Conservation (phyloP, 164 flowering plant species). For the Vitis rupestris region DNA sequence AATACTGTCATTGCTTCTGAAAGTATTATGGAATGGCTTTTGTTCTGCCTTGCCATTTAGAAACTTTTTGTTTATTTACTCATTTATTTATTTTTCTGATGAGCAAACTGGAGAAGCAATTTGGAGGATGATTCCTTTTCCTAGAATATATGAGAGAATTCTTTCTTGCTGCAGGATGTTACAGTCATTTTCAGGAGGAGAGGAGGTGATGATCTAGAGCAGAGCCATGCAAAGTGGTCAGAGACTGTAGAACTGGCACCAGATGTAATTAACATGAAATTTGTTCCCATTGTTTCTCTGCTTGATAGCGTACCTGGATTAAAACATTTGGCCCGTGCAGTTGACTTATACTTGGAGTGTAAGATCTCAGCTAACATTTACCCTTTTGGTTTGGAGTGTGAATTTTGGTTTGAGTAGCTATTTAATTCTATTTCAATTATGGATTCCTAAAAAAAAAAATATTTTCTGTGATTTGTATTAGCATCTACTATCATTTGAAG, state of each 20-base stretch:
- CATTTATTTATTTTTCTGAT: no score
- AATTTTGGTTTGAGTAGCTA: background rate
- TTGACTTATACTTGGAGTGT: slow-evolving; percentile 90
- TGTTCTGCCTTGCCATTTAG: no score
- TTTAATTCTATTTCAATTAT: background rate
- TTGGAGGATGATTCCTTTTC: no score
- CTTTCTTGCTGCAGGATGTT: slow-evolving; percentile 74
- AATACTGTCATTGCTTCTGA: background rate
- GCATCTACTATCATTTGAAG: background rate
- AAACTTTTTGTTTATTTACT: no score
- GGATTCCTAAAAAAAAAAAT: background rate
- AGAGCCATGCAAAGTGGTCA: slow-evolving; percentile 81
- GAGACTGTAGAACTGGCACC: slow-evolving; percentile 71
- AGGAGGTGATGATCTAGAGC: slow-evolving; percentile 98
- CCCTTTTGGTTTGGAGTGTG: background rate
- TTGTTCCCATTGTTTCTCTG: slow-evolving; percentile 80
- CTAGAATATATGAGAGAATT: background rate
- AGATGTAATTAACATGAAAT: slow-evolving; percentile 92
- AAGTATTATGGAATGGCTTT: no score
- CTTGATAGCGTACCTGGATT: slow-evolving; percentile 79
- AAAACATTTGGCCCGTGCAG: slow-evolving; percentile 86
- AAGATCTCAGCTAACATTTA: slow-evolving; percentile 33
- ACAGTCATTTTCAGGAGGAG: slow-evolving; percentile 96
- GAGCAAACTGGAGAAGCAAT: no score
- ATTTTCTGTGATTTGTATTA: background rate